These are phyloP conservation scores for Apiospora phragmitis DNA, from an alignment of 2,329 filamentous ascomycete genomes.

Conservation along the genomic window DNA sequence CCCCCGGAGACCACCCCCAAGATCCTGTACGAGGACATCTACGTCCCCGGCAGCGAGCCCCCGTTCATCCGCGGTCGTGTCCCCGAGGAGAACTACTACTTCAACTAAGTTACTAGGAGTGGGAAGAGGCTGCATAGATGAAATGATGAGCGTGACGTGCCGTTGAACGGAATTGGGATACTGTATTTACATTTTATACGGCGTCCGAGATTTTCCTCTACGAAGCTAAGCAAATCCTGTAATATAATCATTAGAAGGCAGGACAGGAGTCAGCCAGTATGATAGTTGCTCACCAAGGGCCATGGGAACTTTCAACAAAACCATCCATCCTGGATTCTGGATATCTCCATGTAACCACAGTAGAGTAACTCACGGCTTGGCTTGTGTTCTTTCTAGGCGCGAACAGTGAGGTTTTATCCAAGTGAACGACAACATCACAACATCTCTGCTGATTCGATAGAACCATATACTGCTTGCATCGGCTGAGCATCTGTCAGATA, in stretches of 20 bases:
- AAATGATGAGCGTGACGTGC: neutral
- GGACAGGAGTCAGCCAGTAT: slow-evolving; percentile 11
- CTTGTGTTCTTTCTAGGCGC: neutral
- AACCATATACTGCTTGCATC: neutral
- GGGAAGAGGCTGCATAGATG: slow-evolving; percentile 9
- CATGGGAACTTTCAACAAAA: slow-evolving; percentile 6
- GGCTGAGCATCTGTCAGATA: neutral
- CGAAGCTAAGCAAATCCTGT: slow-evolving; percentile 14
- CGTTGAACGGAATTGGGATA: neutral
- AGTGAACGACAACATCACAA: too few relatives aligned
- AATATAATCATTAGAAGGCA: slow-evolving; percentile 16
- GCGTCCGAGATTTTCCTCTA: slow-evolving; percentile 13
- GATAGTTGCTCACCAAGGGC: slow-evolving; percentile 1
- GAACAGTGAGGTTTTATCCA: neutral
- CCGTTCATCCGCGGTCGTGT: slow-evolving; percentile 84
- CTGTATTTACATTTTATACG: slow-evolving; percentile 6
- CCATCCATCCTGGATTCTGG: neutral
- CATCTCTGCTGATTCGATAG: neutral
- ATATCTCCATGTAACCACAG: neutral
- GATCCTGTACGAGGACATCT: slow-evolving; percentile 96
- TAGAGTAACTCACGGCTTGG: neutral
- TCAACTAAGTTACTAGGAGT: slow-evolving; percentile 47
- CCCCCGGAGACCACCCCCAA: slow-evolving; percentile 74
- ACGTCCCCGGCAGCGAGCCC: slow-evolving; percentile 85
- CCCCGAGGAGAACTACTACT: slow-evolving; percentile 94